Percentiles rank a stretch among this genome's conserved stretches.
Conservation (phyloP, 352 stramenopile species). For the Phytophthora ohioensis region DNA sequence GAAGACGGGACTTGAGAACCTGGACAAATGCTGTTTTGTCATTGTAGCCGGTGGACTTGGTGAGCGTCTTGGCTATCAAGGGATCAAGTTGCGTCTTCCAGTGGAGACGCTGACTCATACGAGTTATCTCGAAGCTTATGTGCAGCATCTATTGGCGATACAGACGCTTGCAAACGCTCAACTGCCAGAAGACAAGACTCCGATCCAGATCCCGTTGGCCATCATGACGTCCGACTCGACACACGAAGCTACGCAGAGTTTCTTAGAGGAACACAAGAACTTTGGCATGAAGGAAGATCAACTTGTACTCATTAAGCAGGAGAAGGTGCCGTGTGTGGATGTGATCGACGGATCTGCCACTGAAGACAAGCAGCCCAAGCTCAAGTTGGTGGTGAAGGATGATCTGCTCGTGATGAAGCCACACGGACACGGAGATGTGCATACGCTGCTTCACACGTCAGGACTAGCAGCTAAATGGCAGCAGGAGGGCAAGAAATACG, state of each 20-base stretch:
- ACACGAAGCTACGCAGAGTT: slow-evolving; percentile 86
- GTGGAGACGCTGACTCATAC: slow-evolving; percentile 92
- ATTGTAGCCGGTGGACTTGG: slow-evolving; percentile 97
- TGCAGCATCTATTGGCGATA: slow-evolving; percentile 94
- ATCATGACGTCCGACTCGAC: slow-evolving; percentile 99
- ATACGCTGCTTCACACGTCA: slow-evolving; percentile 91
- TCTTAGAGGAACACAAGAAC: slow-evolving; percentile 92
- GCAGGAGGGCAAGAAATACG: slow-evolving; percentile 84
- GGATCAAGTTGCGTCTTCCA: slow-evolving; percentile 97
- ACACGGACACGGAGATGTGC: slow-evolving; percentile 98
- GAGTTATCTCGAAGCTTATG: slow-evolving; percentile 95
- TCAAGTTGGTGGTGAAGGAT: slow-evolving; percentile 73
- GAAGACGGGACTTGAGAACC: slow-evolving; percentile 54
- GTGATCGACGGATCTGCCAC: slow-evolving; percentile 36
- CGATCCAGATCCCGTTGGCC: slow-evolving; percentile 88
- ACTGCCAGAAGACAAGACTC: not conserved
- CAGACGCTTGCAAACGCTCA: slow-evolving; percentile 58
- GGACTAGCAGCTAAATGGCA: slow-evolving; percentile 79
- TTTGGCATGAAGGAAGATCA: slow-evolving; percentile 95
- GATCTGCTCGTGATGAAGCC: slow-evolving; percentile 94
- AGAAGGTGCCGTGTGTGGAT: slow-evolving; percentile 94
- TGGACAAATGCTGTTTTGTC: slow-evolving; percentile 93
- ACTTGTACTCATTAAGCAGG: slow-evolving; percentile 97
- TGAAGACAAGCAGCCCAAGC: slow-evolving; percentile 63
- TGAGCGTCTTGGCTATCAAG: slow-evolving; percentile 96